phyloP scores from a whole-genome alignment of 1,284 basidiomycete genomes.

The Marasmius tenuissimus region DNA sequence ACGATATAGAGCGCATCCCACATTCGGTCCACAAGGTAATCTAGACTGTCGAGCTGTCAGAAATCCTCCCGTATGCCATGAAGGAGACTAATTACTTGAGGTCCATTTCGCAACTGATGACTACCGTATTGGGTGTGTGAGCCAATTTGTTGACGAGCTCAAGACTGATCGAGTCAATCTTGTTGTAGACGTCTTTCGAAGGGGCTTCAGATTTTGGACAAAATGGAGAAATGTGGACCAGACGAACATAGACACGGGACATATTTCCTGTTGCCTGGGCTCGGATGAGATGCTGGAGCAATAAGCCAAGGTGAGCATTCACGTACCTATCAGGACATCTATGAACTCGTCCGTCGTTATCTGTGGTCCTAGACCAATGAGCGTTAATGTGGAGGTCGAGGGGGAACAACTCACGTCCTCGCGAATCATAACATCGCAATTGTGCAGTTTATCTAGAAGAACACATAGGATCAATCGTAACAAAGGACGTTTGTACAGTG shows the following conservation, averaged over 20 bases:
- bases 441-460: slow-evolving; percentile 76
- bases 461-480: slow-evolving; percentile 2
- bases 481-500: neutral
- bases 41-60: slow-evolving; percentile 54
- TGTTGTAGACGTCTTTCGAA: slow-evolving; percentile 87
- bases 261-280: slow-evolving; percentile 87
- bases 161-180: slow-evolving; percentile 88
- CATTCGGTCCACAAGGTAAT: slow-evolving; percentile 86
- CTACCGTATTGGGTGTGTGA: slow-evolving; percentile 84
- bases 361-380: slow-evolving; percentile 36
- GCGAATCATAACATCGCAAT: slow-evolving; percentile 95
- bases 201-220: slow-evolving; percentile 7
- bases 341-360: slow-evolving; percentile 97
- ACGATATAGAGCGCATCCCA: slow-evolving; percentile 89
- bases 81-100: slow-evolving; percentile 63
- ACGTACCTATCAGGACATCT: slow-evolving; percentile 86
- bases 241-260: slow-evolving; percentile 82
- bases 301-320: slow-evolving; percentile 8
- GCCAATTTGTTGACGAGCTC: slow-evolving; percentile 90
- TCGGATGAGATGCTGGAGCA: neutral
- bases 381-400: slow-evolving; percentile 6
- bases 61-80: neutral
- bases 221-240: slow-evolving; percentile 5
- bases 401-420: slow-evolving; percentile 73
- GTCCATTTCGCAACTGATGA: slow-evolving; percentile 93